Evolutionary conservation across 495 filamentous ascomycete species (phyloP), one percentile per base, ranked within the genome.

Genomic region (Hypoxylon crocopeplum): DNA sequence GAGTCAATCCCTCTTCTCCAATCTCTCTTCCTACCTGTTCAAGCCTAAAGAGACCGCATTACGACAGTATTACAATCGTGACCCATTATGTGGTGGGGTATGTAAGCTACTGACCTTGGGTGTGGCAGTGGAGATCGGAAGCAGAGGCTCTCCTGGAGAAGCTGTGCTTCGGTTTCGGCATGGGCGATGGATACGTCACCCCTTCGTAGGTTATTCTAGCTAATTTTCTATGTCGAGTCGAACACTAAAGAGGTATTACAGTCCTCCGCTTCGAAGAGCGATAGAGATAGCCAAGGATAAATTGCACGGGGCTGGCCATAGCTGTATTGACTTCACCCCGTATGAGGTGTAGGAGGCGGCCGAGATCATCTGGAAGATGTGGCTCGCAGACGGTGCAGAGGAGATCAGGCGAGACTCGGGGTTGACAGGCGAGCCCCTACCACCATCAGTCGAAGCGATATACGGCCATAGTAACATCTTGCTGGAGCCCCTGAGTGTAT

Each of bases 351-450:
- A 21, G 13, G 48, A 50, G 22, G 48, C 48, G n/a, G 6, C 5
- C 21, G 48, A 48, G 30, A 54, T n/a, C 10, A 42, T 54, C n/a
- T 33, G 36, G 29, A 54, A 54, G 40, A 48, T 56, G 52, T 85
- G 69, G 80, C 73, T 40, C 50, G 82, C 56, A 68, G 85, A 73
- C 55, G 79, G 77, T 55, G 68, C 83, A 13, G 56, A 59, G 8
- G 79, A 88, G 51, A 49, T 81, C 2, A 69, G 67, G 24, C 51
- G 71, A 11, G 77, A 80, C 5, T 75, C 85, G 7, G 70, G 56
- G 7, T 72, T 86, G 0, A 82, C 83, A 8, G 83, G 82, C 11
- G 86, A 88, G 57, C 59, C 69, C 1, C 48, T 69, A 19, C 66
- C 75, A 11, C 54, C 70, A 1, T 78, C 83, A 53, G 37, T 83